These are phyloP conservation scores for Hippophae gyantsensis DNA, from an alignment of 306 rosid species.

Conservation along the genomic window DNA sequence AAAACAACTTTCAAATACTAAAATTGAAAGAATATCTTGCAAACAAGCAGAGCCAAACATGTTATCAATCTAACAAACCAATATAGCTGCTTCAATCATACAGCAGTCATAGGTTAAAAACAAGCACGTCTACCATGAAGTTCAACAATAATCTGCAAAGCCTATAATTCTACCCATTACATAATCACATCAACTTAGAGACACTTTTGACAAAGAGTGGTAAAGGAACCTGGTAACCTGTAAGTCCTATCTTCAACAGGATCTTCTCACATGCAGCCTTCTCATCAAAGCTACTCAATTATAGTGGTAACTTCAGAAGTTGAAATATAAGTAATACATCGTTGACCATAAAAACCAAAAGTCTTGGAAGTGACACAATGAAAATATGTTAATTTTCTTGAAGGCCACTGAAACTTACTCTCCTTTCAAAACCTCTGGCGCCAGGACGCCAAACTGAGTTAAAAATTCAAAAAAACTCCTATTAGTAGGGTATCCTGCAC, in stretches of 20 bases:
- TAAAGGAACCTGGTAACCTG: conserved; percentile 60
- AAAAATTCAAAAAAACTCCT: conserved; percentile 60
- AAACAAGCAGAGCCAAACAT: conserved; percentile 9
- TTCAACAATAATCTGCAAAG: conserved; percentile 6
- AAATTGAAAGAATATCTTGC: conserved; percentile 9
- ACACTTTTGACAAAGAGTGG: no score
- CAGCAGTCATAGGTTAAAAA: conserved; percentile 1
- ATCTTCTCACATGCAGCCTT: conserved; percentile 49
- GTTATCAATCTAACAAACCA: background rate
- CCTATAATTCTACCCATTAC: background rate
- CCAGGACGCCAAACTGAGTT: conserved; percentile 53
- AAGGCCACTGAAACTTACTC: conserved; percentile 41
- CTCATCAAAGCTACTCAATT: conserved; percentile 50
- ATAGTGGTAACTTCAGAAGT: conserved; percentile 22
- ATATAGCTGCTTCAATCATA: conserved; percentile 1
- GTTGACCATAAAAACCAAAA: conserved; percentile 17
- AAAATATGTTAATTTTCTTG: conserved; percentile 1
- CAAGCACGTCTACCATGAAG: background rate
- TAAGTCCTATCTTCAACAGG: conserved; percentile 60
- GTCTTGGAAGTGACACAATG: conserved; percentile 12
- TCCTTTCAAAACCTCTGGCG: conserved; percentile 64
- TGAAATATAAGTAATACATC: conserved; percentile 7
- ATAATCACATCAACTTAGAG: no score
- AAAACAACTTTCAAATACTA: conserved; percentile 20
- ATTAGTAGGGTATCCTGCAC: conserved; percentile 89